phyloP scores from a whole-genome alignment of 257 asterid genomes.

The Primulina eburnea region DNA sequence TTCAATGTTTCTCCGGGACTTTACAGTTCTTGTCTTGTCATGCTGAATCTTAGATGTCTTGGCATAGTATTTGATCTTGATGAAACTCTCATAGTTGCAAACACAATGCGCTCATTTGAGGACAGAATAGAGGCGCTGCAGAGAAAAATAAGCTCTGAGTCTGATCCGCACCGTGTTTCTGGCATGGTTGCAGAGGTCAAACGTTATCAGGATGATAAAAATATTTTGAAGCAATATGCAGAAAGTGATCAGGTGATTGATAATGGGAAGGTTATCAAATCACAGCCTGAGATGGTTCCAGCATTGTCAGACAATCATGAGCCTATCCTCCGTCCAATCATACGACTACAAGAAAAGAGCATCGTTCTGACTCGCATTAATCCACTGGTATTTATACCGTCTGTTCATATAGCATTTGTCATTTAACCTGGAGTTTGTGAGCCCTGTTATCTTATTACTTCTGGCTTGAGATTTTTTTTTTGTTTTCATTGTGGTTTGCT shows the following conservation, averaged over 20 bases:
- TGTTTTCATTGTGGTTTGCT: background rate
- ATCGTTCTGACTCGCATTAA: constrained; percentile 91
- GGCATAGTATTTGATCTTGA: constrained; percentile 97
- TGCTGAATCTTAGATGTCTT: constrained; percentile 94
- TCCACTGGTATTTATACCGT: constrained; percentile 57
- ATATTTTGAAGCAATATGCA: constrained; percentile 88
- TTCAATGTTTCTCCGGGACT: constrained; percentile 65
- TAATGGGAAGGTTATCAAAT: constrained; percentile 74
- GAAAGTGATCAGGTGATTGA: constrained; percentile 88
- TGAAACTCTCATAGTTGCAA: constrained; percentile 59
- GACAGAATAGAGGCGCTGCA: constrained; percentile 85
- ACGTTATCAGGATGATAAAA: constrained; percentile 86
- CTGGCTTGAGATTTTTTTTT: background rate
- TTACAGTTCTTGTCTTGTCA: constrained; percentile 76
- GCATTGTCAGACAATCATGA: constrained; percentile 79
- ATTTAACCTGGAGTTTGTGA: constrained; percentile 4
- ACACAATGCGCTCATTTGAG: constrained; percentile 95
- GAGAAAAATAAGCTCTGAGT: constrained; percentile 65
- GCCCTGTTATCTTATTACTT: constrained; percentile 14
- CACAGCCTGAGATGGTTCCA: constrained; percentile 83
- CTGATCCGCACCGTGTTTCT: constrained; percentile 78
- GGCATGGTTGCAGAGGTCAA: constrained; percentile 82
- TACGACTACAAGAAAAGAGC: constrained; percentile 81
- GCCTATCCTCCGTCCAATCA: constrained; percentile 84
- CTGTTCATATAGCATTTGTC: constrained; percentile 9